These are phyloP conservation scores for Diaporthe citri DNA, from an alignment of 2,329 filamentous ascomycete species.

Conservation along the genomic window DNA sequence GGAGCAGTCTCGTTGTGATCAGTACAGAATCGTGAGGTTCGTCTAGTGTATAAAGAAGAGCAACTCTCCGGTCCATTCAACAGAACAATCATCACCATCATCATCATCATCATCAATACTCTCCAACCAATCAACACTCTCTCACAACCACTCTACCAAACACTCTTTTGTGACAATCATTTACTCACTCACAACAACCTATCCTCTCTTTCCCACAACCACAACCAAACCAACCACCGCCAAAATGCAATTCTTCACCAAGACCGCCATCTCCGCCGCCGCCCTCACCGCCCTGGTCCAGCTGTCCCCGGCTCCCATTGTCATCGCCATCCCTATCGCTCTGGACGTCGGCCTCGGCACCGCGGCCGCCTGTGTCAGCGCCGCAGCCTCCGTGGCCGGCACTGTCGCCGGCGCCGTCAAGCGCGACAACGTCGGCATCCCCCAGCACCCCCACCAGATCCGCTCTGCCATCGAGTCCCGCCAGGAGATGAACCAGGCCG, in stretches of 20 bases:
- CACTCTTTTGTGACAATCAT: not conserved
- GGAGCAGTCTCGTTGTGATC: not conserved
- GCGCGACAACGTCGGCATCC: not conserved
- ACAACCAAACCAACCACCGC: constrained; percentile 14
- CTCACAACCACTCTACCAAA: not conserved
- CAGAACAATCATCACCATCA: not conserved
- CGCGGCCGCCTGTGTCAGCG: not conserved
- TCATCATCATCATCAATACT: not conserved
- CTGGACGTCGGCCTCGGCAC: constrained; percentile 10
- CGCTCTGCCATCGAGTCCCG: not conserved
- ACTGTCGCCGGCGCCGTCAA: constrained; percentile 1
- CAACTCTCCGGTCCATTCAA: not conserved
- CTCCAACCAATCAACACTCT: not conserved
- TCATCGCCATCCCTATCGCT: constrained; percentile 31
- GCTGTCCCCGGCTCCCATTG: constrained; percentile 36
- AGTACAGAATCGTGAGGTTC: not conserved
- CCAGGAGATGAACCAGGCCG: constrained; percentile 30
- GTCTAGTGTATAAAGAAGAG: constrained; percentile 4
- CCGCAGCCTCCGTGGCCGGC: not conserved
- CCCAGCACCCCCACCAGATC: not conserved
- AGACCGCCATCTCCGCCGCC: constrained; percentile 30
- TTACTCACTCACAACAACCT: not conserved
- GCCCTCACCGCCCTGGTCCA: constrained; percentile 38
- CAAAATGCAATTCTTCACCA: constrained; percentile 39
- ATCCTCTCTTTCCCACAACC: not conserved